Conservation (phyloP, 768 basidiomycete genomes). For the Rhizopogon roseolus region DNA sequence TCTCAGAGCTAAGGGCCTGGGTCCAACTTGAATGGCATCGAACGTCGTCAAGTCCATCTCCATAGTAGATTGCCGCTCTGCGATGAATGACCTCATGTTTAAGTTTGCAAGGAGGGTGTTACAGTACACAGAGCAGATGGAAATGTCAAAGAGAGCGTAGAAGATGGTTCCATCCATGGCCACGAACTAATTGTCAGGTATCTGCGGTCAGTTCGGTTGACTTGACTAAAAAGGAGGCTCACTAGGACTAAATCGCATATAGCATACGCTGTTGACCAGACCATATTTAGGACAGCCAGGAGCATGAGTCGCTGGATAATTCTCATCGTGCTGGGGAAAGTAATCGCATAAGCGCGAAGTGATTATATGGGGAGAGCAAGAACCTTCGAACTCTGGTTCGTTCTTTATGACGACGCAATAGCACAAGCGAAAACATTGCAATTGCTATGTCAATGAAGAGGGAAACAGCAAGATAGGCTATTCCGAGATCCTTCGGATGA, state of each 20-base stretch:
- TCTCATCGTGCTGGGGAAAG: background rate
- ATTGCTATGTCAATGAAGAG: background rate
- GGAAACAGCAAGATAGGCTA: background rate
- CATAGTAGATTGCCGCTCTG: background rate
- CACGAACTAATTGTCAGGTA: background rate
- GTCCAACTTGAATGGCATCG: background rate
- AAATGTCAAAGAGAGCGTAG: conserved; percentile 8
- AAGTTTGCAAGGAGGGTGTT: conserved; percentile 16
- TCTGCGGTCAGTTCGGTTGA: background rate
- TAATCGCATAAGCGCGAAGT: background rate
- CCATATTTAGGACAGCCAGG: background rate
- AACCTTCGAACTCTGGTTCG: background rate
- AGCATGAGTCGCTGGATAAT: background rate
- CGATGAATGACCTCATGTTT: conserved; percentile 4
- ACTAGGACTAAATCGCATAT: background rate
- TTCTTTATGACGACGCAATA: background rate
- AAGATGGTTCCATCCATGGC: too few species aligned
- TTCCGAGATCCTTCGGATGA: background rate
- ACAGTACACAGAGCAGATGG: conserved; percentile 14
- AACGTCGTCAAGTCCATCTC: background rate
- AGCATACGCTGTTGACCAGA: background rate
- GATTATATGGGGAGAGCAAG: background rate
- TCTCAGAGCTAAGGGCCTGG: background rate
- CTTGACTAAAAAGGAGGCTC: background rate
- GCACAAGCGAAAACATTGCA: background rate